Evolutionary conservation across 257 asterid species (phyloP), one percentile per base, ranked within the genome.

Genomic region (Perilla frutescens): DNA sequence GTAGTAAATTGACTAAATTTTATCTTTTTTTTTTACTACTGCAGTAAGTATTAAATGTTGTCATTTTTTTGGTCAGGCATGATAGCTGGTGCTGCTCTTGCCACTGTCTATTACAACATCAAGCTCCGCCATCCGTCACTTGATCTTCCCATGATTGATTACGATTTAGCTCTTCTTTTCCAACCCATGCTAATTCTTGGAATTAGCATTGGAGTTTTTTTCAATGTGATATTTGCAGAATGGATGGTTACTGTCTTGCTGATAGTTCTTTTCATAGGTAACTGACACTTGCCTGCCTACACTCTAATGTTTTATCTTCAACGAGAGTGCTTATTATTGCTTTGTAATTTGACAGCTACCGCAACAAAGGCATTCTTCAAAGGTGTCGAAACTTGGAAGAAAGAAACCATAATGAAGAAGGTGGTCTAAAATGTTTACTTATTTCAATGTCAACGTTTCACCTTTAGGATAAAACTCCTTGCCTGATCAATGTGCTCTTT

Each of bases 161-260:
- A 87, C 66, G 90, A 87, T 71, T 67, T 85, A 15, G 90, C 90
- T 50, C 86, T 85, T 61, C 90, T 87, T 81, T 81, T 87, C 79
- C 90, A 87, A 36, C 92, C 88, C 47, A 87, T 85, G 92, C 83
- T 87, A 51, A 78, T 87, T 9, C 88, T 83, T 59, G 90, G 90
- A 32, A 83, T 87, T 7, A 87, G 90, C 68, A 82, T 85, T 53
- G 90, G 92, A 29, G 92, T 87, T 83, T 66, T 77, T 55, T 82
- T 85, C 79, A 87, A 87, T 55, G 83, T 87, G 65, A 76, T 87
- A 14, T 80, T 87, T 59, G 87, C 90, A 3, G 92, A 87, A 49
- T 87, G 92, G 92, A 87, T 87, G 88, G 84, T 87, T 66, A 87
- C 87, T 0, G 79, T 81, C 31, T 78, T 85, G 82, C 82, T 87